Percentiles rank a stretch among this genome's conserved stretches.
Conservation (phyloP, 805 yeast genomes). For the Spencermartinsiella europaea region DNA sequence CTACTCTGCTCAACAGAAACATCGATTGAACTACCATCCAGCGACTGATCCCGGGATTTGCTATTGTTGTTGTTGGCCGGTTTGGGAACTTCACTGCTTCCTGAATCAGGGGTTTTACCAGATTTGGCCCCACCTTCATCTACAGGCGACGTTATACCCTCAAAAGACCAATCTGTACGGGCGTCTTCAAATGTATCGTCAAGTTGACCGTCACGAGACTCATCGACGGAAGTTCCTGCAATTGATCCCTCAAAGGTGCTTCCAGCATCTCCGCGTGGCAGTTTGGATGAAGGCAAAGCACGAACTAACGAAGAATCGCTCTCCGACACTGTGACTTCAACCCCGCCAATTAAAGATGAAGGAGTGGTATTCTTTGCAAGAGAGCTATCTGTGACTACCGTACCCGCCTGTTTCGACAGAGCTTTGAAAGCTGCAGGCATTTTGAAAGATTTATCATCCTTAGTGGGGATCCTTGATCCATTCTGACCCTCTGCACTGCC, state of each 20-base stretch:
- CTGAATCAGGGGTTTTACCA: neutral
- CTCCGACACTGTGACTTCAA: neutral
- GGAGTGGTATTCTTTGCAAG: too few species aligned
- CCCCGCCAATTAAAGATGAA: neutral
- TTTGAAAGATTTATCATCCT: too few species aligned
- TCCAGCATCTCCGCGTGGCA: neutral
- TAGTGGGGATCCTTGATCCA: too few species aligned
- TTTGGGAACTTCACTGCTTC: too few species aligned
- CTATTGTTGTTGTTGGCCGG: too few species aligned
- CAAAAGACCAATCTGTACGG: too few species aligned
- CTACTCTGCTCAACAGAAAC: slow-evolving; percentile 1
- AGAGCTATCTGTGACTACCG: too few species aligned
- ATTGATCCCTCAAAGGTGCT: neutral
- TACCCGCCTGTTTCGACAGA: neutral
- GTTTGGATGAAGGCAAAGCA: neutral
- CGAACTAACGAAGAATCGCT: neutral
- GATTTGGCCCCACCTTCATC: neutral
- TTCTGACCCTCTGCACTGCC: too few species aligned
- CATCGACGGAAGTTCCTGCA: neutral
- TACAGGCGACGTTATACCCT: neutral
- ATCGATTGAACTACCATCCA: neutral
- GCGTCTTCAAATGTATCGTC: neutral
- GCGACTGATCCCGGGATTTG: too few species aligned
- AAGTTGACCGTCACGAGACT: neutral
- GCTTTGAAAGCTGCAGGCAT: neutral